Percentiles rank a stretch among this genome's conserved stretches.
Conservation (phyloP, 1,284 basidiomycete genomes). For the Cryptococcus sp. region DNA sequence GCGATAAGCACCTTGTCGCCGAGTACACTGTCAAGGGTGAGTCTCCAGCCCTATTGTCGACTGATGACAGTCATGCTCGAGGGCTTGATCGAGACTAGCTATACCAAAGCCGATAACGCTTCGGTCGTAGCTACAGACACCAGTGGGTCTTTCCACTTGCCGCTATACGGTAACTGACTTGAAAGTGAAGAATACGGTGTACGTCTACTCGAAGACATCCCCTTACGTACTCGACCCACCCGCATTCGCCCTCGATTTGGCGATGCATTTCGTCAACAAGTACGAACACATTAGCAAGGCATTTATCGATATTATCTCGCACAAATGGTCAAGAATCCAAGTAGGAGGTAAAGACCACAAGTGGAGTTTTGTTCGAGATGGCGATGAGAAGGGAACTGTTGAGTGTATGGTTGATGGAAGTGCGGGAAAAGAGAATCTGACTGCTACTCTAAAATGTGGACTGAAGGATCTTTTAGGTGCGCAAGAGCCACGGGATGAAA, state of each 20-base stretch:
- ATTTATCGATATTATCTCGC: constrained; percentile 70
- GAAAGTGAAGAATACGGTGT: constrained; percentile 76
- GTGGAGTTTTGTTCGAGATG: constrained; percentile 82
- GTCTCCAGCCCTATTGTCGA: constrained; percentile 25
- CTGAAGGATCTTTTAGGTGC: constrained; percentile 71
- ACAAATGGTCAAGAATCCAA: constrained; percentile 79
- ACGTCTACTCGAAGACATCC: constrained; percentile 81
- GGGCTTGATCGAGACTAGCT: constrained; percentile 70
- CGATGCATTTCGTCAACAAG: constrained; percentile 73
- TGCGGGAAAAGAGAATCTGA: constrained; percentile 52
- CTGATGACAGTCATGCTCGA: constrained; percentile 60
- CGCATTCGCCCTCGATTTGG: constrained; percentile 81
- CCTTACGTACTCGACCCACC: constrained; percentile 78
- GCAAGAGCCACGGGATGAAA: not conserved
- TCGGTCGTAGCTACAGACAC: constrained; percentile 84
- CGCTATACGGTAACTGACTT: not conserved
- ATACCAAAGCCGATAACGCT: constrained; percentile 76
- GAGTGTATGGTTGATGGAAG: constrained; percentile 66
- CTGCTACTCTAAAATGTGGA: constrained; percentile 63
- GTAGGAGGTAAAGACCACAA: constrained; percentile 60
- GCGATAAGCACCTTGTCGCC: constrained; percentile 47
- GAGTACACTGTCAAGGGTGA: constrained; percentile 54
- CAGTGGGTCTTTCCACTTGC: constrained; percentile 53
- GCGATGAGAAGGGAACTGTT: constrained; percentile 77
- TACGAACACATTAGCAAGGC: constrained; percentile 75